phyloP scores from a whole-genome alignment of 2,329 filamentous ascomycete species.

The Truncatella angustata region DNA sequence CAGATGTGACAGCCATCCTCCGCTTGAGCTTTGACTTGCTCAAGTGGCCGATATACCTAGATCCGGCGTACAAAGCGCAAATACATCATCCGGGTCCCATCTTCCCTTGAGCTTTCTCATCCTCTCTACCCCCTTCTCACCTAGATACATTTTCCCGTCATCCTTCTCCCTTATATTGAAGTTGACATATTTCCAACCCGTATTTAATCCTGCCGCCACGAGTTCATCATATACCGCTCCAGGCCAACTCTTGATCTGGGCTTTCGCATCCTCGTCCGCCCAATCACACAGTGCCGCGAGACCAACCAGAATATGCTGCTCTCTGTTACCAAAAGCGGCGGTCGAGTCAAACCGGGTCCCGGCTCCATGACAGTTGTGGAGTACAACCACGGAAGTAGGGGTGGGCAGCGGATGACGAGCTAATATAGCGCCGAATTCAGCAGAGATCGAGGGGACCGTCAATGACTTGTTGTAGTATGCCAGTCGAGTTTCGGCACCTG shows the following conservation, averaged over 20 bases:
- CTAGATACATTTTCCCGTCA: slow-evolving; percentile 10
- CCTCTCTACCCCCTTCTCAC: background rate
- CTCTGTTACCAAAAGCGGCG: slow-evolving; percentile 7
- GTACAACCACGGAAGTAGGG: background rate
- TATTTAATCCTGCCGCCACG: background rate
- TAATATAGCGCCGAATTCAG: slow-evolving; percentile 6
- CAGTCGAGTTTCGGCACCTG: background rate
- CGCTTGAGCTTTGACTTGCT: too few relatives aligned
- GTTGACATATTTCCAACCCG: slow-evolving; percentile 9
- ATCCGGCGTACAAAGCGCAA: slow-evolving; percentile 8
- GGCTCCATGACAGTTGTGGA: slow-evolving; percentile 11
- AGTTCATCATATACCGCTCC: slow-evolving; percentile 1
- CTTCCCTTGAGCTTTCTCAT: slow-evolving; percentile 7
- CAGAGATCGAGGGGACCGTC: slow-evolving; percentile 1
- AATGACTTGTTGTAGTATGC: background rate
- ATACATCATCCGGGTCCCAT: background rate
- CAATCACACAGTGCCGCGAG: background rate
- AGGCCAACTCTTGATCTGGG: background rate
- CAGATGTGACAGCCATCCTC: too few relatives aligned
- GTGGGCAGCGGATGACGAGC: slow-evolving; percentile 6
- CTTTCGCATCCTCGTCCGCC: background rate
- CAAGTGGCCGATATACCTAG: background rate
- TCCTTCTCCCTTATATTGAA: slow-evolving; percentile 7
- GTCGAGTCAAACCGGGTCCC: background rate
- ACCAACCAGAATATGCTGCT: slow-evolving; percentile 2